Conservation (phyloP, 257 asterid species). For the Nicotiana paniculata region DNA sequence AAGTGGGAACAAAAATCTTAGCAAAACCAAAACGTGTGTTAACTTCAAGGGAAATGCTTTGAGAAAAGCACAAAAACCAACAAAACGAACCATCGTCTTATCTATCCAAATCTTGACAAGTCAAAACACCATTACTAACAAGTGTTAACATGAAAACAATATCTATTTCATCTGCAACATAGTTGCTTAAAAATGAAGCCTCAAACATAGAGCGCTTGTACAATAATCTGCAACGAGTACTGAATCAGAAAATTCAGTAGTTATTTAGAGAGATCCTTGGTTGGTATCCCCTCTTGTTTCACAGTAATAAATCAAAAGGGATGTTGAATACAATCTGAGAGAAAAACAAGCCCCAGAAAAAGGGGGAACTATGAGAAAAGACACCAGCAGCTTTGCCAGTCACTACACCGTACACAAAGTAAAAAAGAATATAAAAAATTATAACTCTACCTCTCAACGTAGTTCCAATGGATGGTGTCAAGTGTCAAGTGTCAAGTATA, state of each 20-base stretch:
- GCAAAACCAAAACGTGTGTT: too few relatives aligned
- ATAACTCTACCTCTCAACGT: constrained; percentile 34
- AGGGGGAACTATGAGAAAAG: constrained; percentile 18
- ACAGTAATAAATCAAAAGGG: constrained; percentile 46
- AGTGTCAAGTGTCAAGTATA: constrained; percentile 48
- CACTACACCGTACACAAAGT: constrained; percentile 32
- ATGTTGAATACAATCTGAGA: constrained; percentile 47
- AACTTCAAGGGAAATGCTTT: too few relatives aligned
- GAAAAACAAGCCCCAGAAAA: constrained; percentile 30
- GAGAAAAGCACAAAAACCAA: too few relatives aligned
- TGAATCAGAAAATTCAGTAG: constrained; percentile 33
- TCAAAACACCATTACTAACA: background rate
- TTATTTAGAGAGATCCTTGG: constrained; percentile 38
- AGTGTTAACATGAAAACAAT: background rate
- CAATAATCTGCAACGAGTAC: background rate
- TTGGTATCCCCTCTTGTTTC: constrained; percentile 42
- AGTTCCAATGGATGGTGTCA: constrained; percentile 38
- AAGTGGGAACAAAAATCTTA: too few relatives aligned
- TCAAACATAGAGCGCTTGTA: background rate
- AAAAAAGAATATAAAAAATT: constrained; percentile 22
- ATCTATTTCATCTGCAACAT: background rate
- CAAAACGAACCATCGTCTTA: too few relatives aligned
- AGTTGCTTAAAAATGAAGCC: background rate
- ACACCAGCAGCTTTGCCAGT: constrained; percentile 33
- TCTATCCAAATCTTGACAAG: too few relatives aligned